Percentiles rank a stretch among this genome's conserved stretches.
Evolutionary conservation across 495 filamentous ascomycete genomes (phyloP).

Genomic region (Podospora pseudocomata): DNA sequence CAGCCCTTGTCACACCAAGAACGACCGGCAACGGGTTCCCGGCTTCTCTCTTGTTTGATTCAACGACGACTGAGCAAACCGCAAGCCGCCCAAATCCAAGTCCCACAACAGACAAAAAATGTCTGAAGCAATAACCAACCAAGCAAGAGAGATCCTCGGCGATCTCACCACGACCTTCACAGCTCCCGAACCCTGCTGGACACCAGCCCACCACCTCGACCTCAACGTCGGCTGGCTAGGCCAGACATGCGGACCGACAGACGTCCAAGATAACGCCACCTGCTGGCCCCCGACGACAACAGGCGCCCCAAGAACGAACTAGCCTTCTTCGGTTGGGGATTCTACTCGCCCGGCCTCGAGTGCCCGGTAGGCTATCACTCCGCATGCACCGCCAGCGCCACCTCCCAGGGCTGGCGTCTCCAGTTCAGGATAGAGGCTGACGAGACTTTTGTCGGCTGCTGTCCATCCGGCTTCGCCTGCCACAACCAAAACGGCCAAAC

Average conservation of each 20-base stretch:
- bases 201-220: constrained; percentile 15
- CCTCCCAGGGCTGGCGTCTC: constrained; percentile 20
- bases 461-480: constrained; percentile 27
- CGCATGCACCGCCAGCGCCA: constrained; percentile 24
- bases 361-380: constrained; percentile 32
- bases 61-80: not conserved
- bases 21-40: not conserved
- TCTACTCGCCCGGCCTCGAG: constrained; percentile 33
- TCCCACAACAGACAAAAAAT: not conserved
- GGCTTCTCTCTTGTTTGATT: not conserved
- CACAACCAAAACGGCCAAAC: constrained; percentile 29
- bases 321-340: constrained; percentile 27
- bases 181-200: constrained; percentile 26
- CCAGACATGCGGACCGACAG: constrained; percentile 23
- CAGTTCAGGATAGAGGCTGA: constrained; percentile 25
- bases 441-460: constrained; percentile 36
- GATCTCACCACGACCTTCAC: constrained; percentile 34
- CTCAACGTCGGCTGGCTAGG: constrained; percentile 23
- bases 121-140: not conserved
- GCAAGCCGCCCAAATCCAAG: not conserved
- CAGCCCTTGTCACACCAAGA: too few species aligned
- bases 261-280: constrained; percentile 13
- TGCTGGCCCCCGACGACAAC: constrained; percentile 32
- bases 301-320: constrained; percentile 5
- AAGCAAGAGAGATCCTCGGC: constrained; percentile 24